Conservation (phyloP, 2,329 filamentous ascomycete species). For the Xylogone sp. region DNA sequence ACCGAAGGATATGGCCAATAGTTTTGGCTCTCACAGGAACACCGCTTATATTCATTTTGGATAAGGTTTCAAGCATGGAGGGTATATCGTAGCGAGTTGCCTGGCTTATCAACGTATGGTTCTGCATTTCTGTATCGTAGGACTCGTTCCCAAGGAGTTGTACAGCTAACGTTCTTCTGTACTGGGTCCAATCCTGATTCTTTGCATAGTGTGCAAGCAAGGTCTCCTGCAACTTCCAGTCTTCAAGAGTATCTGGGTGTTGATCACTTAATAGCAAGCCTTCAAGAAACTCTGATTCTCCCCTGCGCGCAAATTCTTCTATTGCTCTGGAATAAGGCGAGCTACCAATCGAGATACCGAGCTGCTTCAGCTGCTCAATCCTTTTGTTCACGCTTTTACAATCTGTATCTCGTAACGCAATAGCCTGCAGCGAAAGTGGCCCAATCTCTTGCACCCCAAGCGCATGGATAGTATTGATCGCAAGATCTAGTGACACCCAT, state of each 20-base stretch:
- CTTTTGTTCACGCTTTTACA: slow-evolving; percentile 52
- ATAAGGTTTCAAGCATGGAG: slow-evolving; percentile 18
- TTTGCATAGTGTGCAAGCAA: slow-evolving; percentile 49
- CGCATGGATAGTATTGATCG: slow-evolving; percentile 65
- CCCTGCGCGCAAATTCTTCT: slow-evolving; percentile 55
- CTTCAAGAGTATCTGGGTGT: slow-evolving; percentile 60
- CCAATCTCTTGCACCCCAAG: slow-evolving; percentile 72
- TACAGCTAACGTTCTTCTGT: slow-evolving; percentile 52
- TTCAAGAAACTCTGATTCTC: slow-evolving; percentile 35
- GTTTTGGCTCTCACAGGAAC: slow-evolving; percentile 39
- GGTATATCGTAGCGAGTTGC: slow-evolving; percentile 28
- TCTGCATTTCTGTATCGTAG: slow-evolving; percentile 36
- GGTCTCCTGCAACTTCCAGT: slow-evolving; percentile 47
- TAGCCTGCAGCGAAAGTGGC: slow-evolving; percentile 70
- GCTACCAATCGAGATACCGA: slow-evolving; percentile 58
- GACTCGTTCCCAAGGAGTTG: slow-evolving; percentile 40
- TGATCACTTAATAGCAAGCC: slow-evolving; percentile 49
- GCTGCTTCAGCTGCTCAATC: slow-evolving; percentile 55
- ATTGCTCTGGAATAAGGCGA: slow-evolving; percentile 65
- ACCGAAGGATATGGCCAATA: slow-evolving; percentile 36
- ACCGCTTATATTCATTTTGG: slow-evolving; percentile 45
- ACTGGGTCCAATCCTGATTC: slow-evolving; percentile 45
- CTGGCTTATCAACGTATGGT: slow-evolving; percentile 41
- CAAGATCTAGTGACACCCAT: slow-evolving; percentile 68
- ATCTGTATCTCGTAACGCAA: slow-evolving; percentile 62